Evolutionary conservation across 2,329 filamentous ascomycete genomes (phyloP), one percentile per base, ranked within the genome.

Genomic region (Clathrospora elynae): DNA sequence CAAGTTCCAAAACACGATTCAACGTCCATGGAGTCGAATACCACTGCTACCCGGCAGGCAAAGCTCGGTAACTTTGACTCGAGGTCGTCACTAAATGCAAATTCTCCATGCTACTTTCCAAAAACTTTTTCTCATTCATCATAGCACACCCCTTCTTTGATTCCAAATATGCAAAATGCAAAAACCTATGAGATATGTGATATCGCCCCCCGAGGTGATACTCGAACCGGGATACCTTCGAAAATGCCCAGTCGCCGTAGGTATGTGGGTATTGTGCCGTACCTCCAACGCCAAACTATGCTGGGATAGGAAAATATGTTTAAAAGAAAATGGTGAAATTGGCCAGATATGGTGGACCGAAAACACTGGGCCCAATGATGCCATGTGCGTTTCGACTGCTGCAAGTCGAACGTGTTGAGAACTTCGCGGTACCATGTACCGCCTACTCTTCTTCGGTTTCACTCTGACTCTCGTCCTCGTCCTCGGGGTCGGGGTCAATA

Each of bases 401-500:
- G n/a, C n/a, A n/a, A n/a, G n/a, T n/a, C n/a, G n/a, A n/a, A n/a
- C n/a, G n/a, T n/a, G n/a, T n/a, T n/a, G n/a, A n/a, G n/a, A n/a
- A n/a, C n/a, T n/a, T n/a, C n/a, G n/a, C n/a, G n/a, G n/a, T n/a
- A n/a, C 22, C 22, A 11, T 24, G 22, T 14, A 13, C 14, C 12
- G 11, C 10, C 26, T 45, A 28, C 13, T 48, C 43, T 26, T 43
- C 31, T 1, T 48, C 25, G 16, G 35, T 30, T 6, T 42, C 40
- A 9, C 20, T 25, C 8, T 35, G 20, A 19, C 23, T 12, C 7
- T 47, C 41, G 9, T 44, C 40, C 1, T 42, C 35, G 14, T 51
- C 6, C 7, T 45, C 45, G 1, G 49, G 44, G n/a, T 53, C 53
- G 19, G 30, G 23, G 6, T 56, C 50, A 5, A 72, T 64, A 16